Percentiles rank a stretch among this genome's conserved stretches.
Evolutionary conservation across 805 yeast species (phyloP).

Genomic region (Wickerhamomyces queroliae): DNA sequence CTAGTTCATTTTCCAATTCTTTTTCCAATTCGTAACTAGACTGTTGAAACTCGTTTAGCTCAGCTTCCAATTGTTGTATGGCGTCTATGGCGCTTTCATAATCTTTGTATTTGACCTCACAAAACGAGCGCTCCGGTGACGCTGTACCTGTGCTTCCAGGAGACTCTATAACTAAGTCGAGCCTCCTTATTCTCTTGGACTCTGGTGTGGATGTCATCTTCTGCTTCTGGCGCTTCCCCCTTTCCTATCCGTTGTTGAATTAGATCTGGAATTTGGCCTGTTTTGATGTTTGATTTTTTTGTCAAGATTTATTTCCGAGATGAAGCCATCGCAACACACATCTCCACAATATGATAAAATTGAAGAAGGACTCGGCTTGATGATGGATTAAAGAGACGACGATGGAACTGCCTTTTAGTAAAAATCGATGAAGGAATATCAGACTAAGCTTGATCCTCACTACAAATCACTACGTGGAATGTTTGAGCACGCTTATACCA

Average conservation of each 20-base stretch:
- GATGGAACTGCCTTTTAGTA: too few species aligned
- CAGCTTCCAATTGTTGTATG: slow-evolving; percentile 33
- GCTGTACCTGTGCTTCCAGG: background rate
- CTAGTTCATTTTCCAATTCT: slow-evolving; percentile 37
- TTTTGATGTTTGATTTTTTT: background rate
- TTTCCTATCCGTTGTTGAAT: too few species aligned
- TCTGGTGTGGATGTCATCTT: background rate
- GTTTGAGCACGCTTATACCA: too few species aligned
- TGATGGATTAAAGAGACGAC: too few species aligned
- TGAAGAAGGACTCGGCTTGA: too few species aligned
- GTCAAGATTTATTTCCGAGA: too few species aligned
- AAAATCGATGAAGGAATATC: too few species aligned
- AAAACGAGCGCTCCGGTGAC: background rate
- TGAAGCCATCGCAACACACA: background rate
- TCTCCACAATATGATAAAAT: too few species aligned
- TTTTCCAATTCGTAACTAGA: slow-evolving; percentile 39
- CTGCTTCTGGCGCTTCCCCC: background rate
- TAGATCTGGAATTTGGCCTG: too few species aligned
- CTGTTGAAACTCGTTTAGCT: slow-evolving; percentile 35
- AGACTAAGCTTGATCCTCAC: too few species aligned
- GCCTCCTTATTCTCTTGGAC: background rate
- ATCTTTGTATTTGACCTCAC: slow-evolving; percentile 20
- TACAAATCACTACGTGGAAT: too few species aligned
- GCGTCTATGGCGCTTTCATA: slow-evolving; percentile 28
- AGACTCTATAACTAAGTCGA: background rate